Evolutionary conservation across 2,329 filamentous ascomycete genomes (phyloP), one percentile per base, ranked within the genome.

Genomic region (Davidsoniella australis): DNA sequence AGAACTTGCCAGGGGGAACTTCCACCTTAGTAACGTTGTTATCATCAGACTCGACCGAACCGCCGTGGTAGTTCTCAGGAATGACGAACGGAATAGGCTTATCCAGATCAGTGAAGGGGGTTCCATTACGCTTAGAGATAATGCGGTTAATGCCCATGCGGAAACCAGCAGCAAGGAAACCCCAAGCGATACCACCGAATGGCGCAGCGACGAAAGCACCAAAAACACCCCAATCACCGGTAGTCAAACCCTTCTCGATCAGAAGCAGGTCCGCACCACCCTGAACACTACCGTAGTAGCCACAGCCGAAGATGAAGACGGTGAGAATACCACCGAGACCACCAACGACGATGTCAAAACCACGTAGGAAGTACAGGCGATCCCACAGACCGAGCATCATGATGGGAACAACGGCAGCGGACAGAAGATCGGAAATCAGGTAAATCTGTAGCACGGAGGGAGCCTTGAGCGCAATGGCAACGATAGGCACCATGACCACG

Each of bases 141-240:
- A 70, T 51, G 57, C 69, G 85, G 56, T 78, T 75, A 47, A 73
- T 72, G 0, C 64, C 61, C 39, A 88, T 61, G 24, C 85, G 72
- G 40, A 78, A 57, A 12, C 58, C 69, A 36, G 83, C 70, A 4
- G 80, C 82, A 2, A 68, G 72, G 40, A 78, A 71, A 0, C 76
- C 82, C 73, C 80, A 88, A 33, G 88, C 63, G 16, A 89, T 58
- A 18, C 82, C 82, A 1, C 85, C 85, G 2, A 88, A 64, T 0
- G 85, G 85, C 0, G 85, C 84, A 8, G 81, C 82, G 4, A 89
- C 79, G 58, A 89, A 91, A 4, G 84, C 83, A 57, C 84, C 85
- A 62, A 91, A 91, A 1, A 75, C 82, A 54, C 77, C 81, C 85
- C 85, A 91, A 61, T 89, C 84, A 44, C 78, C 71, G 0, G 70